These are phyloP conservation scores for Phialocephala sp. DNA, from an alignment of 2,329 filamentous ascomycete species.

Conservation along the genomic window DNA sequence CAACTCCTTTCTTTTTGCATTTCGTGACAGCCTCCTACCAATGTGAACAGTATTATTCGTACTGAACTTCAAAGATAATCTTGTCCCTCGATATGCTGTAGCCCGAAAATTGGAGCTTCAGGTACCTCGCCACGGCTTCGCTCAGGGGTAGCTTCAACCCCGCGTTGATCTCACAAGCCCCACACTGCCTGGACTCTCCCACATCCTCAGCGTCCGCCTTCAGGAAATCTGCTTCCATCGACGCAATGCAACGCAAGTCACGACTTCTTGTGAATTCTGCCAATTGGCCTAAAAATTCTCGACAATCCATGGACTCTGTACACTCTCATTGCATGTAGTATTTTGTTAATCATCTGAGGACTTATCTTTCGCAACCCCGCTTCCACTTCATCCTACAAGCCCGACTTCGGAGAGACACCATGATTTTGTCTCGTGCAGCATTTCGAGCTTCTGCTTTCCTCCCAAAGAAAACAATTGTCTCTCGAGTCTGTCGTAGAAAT, in stretches of 20 bases:
- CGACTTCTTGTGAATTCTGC: background rate
- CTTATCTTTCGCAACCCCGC: background rate
- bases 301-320: background rate
- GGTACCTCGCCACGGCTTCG: slow-evolving; percentile 10
- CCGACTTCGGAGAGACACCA: slow-evolving; percentile 15
- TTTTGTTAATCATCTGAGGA: background rate
- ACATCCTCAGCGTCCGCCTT: background rate
- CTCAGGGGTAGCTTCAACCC: slow-evolving; percentile 13
- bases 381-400: slow-evolving; percentile 4
- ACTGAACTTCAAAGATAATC: background rate
- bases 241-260: slow-evolving; percentile 8
- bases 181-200: slow-evolving; percentile 17
- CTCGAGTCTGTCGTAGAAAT: slow-evolving; percentile 14
- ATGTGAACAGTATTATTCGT: too few species aligned
- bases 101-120: slow-evolving; percentile 10
- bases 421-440: slow-evolving; percentile 17
- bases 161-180: slow-evolving; percentile 16
- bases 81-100: background rate
- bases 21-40: background rate
- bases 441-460: slow-evolving; percentile 4
- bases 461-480: slow-evolving; percentile 2
- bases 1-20: background rate
- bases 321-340: background rate
- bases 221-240: background rate
- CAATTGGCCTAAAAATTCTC: background rate